Conservation (phyloP, 257 asterid genomes). For the Plantago major region DNA sequence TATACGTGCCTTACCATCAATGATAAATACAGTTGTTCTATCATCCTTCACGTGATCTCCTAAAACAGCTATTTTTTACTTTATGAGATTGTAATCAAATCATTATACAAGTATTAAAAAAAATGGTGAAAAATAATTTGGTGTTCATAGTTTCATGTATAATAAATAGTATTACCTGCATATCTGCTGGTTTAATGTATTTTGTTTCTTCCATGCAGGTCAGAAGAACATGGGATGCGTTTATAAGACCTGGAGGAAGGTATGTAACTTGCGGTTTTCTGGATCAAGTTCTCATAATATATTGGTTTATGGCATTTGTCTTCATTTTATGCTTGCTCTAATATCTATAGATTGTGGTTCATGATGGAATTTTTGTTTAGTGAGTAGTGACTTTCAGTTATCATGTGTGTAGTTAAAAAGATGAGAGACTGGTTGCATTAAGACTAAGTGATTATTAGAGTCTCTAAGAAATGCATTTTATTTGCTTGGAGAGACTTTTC, state of each 20-base stretch:
- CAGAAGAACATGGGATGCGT: slow-evolving; percentile 93
- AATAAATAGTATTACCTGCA: background rate
- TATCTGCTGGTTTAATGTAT: slow-evolving; percentile 16
- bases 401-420: too few relatives aligned
- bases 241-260: slow-evolving; percentile 93
- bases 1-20: slow-evolving; percentile 1
- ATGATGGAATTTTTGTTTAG: too few relatives aligned
- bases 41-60: background rate
- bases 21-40: slow-evolving; percentile 3
- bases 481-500: background rate
- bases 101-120: background rate
- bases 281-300: background rate
- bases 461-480: background rate
- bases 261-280: slow-evolving; percentile 20
- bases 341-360: too few relatives aligned
- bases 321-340: too few relatives aligned
- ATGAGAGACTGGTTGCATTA: too few relatives aligned
- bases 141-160: background rate
- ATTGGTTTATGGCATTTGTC: background rate
- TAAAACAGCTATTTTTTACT: background rate
- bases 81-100: slow-evolving; percentile 3
- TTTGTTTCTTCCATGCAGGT: slow-evolving; percentile 48
- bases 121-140: too few relatives aligned
- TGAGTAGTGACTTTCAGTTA: too few relatives aligned
- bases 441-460: too few relatives aligned